Evolutionary conservation across 208 protist species (phyloP).

Genomic region (Wallacemonas rigidus): DNA sequence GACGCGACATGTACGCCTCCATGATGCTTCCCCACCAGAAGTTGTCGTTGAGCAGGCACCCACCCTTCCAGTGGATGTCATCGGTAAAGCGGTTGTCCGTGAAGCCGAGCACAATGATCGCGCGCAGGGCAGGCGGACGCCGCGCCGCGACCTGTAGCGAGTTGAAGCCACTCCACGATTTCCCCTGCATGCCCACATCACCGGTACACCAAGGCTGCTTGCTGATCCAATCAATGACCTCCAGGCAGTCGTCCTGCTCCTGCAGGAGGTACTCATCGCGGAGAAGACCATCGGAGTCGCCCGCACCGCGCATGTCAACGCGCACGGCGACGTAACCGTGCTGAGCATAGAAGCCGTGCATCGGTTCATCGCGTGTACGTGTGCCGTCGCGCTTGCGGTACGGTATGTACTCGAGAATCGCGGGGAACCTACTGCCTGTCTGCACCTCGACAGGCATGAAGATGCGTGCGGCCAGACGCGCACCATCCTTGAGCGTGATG

Average conservation of each 20-base stretch:
- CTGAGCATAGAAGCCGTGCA: constrained; percentile 69
- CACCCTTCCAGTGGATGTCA: constrained; percentile 75
- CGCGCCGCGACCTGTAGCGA: constrained; percentile 62
- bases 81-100: constrained; percentile 69
- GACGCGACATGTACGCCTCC: constrained; percentile 55
- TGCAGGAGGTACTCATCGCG: constrained; percentile 61
- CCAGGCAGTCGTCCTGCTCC: constrained; percentile 61
- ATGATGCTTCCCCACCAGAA: constrained; percentile 77
- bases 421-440: constrained; percentile 31
- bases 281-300: constrained; percentile 61
- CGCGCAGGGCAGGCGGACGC: constrained; percentile 49
- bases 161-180: constrained; percentile 75
- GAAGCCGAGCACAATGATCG: constrained; percentile 71
- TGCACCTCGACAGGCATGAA: constrained; percentile 48
- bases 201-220: constrained; percentile 62
- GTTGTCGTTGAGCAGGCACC: constrained; percentile 71
- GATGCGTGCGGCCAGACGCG: constrained; percentile 43
- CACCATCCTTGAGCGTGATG: constrained; percentile 48
- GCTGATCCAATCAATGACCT: constrained; percentile 71
- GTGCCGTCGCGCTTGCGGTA: constrained; percentile 72
- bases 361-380: constrained; percentile 56
- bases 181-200: constrained; percentile 68
- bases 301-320: constrained; percentile 67
- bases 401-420: constrained; percentile 68
- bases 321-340: constrained; percentile 56